Percentiles rank a stretch among this genome's conserved stretches.
Conservation (phyloP, 129 eudicot species). For the Solidago caesia region DNA sequence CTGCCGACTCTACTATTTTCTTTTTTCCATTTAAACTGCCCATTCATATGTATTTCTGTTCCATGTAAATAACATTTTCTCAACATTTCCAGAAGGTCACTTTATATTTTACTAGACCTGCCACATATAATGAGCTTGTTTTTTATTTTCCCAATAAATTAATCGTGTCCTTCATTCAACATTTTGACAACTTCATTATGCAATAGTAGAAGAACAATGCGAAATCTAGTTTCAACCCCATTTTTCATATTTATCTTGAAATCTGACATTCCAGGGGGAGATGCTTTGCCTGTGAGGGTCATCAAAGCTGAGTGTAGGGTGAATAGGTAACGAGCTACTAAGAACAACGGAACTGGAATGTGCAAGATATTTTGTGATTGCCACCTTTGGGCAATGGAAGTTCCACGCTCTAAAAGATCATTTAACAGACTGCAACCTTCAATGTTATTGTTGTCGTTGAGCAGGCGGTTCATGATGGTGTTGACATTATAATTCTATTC, state of each 20-base stretch:
- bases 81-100: neutral
- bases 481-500: no score
- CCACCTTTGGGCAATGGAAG: neutral
- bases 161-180: no score
- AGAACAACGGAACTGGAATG: constrained; percentile 6
- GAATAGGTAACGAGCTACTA: neutral
- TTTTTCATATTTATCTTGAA: neutral
- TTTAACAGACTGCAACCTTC: neutral
- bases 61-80: neutral
- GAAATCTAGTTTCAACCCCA: neutral
- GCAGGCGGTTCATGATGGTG: no score
- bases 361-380: neutral
- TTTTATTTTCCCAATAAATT: no score
- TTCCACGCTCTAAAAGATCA: neutral
- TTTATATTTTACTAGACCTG: no score
- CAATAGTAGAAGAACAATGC: neutral
- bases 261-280: constrained; percentile 11
- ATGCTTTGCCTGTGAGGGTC: constrained; percentile 1
- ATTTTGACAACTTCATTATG: neutral
- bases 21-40: constrained; percentile 1
- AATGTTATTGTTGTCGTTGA: no score
- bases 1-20: neutral
- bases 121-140: no score
- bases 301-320: neutral
- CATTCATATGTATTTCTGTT: constrained; percentile 12